Conservation (phyloP, 2,329 filamentous ascomycete genomes). For the Phaeosphaeria sp. region DNA sequence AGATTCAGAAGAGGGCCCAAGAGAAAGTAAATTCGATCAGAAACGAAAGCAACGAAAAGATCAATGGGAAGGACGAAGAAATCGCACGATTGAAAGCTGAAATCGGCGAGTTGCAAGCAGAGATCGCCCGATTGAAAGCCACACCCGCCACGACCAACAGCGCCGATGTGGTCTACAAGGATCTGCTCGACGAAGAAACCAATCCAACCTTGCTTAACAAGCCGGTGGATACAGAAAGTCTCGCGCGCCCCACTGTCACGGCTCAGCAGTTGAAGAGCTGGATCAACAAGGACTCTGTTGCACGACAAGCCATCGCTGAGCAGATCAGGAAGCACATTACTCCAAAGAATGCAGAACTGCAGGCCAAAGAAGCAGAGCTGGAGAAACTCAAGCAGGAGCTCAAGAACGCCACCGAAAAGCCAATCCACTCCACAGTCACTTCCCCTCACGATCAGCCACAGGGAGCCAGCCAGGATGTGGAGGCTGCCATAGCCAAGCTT, state of each 20-base stretch:
- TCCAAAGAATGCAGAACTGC: background rate
- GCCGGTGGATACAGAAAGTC: slow-evolving; percentile 32
- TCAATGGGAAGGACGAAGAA: slow-evolving; percentile 48
- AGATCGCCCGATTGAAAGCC: slow-evolving; percentile 10
- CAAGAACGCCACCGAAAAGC: slow-evolving; percentile 12
- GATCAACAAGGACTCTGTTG: slow-evolving; percentile 13
- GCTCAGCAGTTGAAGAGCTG: slow-evolving; percentile 15
- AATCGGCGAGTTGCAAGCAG: slow-evolving; percentile 5
- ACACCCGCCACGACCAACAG: background rate
- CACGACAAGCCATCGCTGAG: slow-evolving; percentile 8
- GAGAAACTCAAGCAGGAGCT: slow-evolving; percentile 3
- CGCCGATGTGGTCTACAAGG: background rate
- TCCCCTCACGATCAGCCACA: slow-evolving; percentile 19
- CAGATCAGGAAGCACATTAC: slow-evolving; percentile 15
- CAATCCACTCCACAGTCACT: slow-evolving; percentile 9
- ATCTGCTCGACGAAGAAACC: slow-evolving; percentile 3
- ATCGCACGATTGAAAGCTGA: slow-evolving; percentile 37
- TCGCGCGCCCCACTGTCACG: slow-evolving; percentile 15
- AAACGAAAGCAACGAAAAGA: slow-evolving; percentile 52
- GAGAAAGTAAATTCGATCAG: slow-evolving; percentile 63
- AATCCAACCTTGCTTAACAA: slow-evolving; percentile 9
- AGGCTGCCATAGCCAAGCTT: slow-evolving; percentile 23
- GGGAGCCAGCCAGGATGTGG: slow-evolving; percentile 16
- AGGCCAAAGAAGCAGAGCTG: slow-evolving; percentile 6
- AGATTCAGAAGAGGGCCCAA: slow-evolving; percentile 24